Conservation (phyloP, 108 stramenopile genomes). For the Tribonema minus region DNA sequence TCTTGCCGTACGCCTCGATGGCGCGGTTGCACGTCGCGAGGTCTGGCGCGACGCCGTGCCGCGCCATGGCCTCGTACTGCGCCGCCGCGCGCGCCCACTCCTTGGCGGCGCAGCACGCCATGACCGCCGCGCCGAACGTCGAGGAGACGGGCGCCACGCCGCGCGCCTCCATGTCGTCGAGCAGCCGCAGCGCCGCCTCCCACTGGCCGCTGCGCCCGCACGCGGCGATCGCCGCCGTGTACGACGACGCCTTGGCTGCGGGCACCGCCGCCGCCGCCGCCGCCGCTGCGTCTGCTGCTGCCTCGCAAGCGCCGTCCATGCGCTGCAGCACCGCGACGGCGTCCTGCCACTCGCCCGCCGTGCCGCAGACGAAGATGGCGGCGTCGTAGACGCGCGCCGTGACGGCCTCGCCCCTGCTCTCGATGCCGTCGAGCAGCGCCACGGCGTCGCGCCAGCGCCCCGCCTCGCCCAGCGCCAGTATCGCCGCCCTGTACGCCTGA, state of each 20-base stretch:
- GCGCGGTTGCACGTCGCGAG: background rate
- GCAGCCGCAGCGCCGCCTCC: conserved; percentile 5
- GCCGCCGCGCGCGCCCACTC: background rate
- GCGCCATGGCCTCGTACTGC: conserved; percentile 7
- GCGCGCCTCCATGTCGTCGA: conserved; percentile 7
- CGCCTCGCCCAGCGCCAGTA: conserved; percentile 13
- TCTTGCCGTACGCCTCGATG: conserved; percentile 7
- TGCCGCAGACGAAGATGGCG: conserved; percentile 4
- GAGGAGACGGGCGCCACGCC: conserved; percentile 10
- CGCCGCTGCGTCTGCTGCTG: too few species aligned
- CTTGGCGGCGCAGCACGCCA: background rate
- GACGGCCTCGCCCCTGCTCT: too few species aligned
- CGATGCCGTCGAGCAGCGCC: conserved; percentile 5
- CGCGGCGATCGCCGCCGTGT: conserved; percentile 7
- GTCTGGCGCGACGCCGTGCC: conserved; percentile 4
- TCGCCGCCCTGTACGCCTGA: conserved; percentile 40
- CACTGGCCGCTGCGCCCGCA: conserved; percentile 20
- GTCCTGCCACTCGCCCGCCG: background rate
- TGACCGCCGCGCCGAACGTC: background rate
- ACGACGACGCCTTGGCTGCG: background rate
- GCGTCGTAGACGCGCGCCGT: too few species aligned
- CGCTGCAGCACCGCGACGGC: conserved; percentile 5
- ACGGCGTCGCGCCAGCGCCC: conserved; percentile 13
- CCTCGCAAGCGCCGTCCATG: too few species aligned
- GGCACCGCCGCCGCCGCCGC: too few species aligned